These are phyloP conservation scores for Scleroderma citrinum DNA, from an alignment of 768 basidiomycete species.

Conservation along the genomic window DNA sequence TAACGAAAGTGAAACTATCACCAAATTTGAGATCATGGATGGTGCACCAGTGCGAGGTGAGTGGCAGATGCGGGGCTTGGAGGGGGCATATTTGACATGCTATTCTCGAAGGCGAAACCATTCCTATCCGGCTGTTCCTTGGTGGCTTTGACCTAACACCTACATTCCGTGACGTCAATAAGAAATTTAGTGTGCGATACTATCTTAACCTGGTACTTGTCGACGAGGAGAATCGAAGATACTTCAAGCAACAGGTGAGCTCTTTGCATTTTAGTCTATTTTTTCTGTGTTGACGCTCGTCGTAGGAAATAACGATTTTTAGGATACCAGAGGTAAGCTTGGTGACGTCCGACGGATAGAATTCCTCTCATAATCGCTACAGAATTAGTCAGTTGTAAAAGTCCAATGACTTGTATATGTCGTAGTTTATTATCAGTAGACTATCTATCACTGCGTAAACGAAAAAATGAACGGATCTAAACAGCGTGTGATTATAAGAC, in stretches of 20 bases:
- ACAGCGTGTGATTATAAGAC: no score
- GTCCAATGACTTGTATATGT: neutral
- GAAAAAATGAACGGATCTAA: no score
- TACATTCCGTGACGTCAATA: slow-evolving; percentile 98
- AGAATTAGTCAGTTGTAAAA: slow-evolving; percentile 29
- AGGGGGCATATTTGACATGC: neutral
- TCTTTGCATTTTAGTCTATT: neutral
- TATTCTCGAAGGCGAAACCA: slow-evolving; percentile 76
- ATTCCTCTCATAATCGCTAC: slow-evolving; percentile 3
- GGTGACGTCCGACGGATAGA: neutral
- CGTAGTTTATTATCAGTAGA: neutral
- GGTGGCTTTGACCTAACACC: slow-evolving; percentile 98
- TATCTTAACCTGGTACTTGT: slow-evolving; percentile 97
- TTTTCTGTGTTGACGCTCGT: neutral
- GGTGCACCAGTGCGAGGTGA: slow-evolving; percentile 92
- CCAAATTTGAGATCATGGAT: slow-evolving; percentile 99
- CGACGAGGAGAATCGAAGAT: slow-evolving; percentile 95
- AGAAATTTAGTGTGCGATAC: slow-evolving; percentile 96
- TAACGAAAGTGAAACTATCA: slow-evolving; percentile 98
- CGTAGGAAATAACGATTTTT: slow-evolving; percentile 81
- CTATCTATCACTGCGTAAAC: neutral
- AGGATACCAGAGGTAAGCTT: slow-evolving; percentile 76
- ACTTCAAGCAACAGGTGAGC: slow-evolving; percentile 91
- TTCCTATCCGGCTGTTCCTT: slow-evolving; percentile 95
- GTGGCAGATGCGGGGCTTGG: slow-evolving; percentile 8